Conservation (phyloP, 768 basidiomycete species). For the Boletus reticuloceps region DNA sequence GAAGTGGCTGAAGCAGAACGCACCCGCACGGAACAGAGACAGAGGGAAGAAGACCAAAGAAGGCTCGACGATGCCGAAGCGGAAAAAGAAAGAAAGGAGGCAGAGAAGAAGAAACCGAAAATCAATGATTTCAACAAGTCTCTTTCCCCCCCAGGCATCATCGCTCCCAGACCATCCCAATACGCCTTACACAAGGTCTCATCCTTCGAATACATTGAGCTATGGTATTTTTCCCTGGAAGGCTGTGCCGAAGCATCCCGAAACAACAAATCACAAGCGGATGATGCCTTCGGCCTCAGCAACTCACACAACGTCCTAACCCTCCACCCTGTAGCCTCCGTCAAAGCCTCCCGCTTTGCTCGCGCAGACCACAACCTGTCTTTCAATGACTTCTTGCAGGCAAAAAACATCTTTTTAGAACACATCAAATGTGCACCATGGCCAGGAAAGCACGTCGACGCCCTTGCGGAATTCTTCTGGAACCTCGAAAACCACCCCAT, state of each 20-base stretch:
- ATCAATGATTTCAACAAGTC: not conserved
- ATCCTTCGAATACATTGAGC: not conserved
- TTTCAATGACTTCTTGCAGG: conserved; percentile 18
- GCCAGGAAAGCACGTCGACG: not conserved
- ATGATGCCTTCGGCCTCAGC: conserved; percentile 13
- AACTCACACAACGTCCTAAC: conserved; percentile 3
- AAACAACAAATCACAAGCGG: not conserved
- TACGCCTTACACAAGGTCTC: conserved; percentile 10
- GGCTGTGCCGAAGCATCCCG: too few species aligned
- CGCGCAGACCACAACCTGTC: conserved; percentile 16
- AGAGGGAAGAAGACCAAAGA: not conserved
- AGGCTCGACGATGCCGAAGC: not conserved
- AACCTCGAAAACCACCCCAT: conserved; percentile 1
- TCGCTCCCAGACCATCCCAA: not conserved
- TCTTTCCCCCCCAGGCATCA: not conserved
- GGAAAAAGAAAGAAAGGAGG: not conserved
- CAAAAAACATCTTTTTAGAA: conserved; percentile 5
- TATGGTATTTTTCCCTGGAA: conserved; percentile 15
- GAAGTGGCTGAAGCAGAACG: too few species aligned
- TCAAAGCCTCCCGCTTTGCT: conserved; percentile 15
- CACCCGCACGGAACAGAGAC: not conserved
- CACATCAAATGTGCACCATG: not conserved
- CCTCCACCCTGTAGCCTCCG: conserved; percentile 8
- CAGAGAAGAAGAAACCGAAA: not conserved
- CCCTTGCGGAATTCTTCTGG: conserved; percentile 3